Evolutionary conservation across 2,329 filamentous ascomycete species (phyloP).

Genomic region (Malbranchea zuffiana): DNA sequence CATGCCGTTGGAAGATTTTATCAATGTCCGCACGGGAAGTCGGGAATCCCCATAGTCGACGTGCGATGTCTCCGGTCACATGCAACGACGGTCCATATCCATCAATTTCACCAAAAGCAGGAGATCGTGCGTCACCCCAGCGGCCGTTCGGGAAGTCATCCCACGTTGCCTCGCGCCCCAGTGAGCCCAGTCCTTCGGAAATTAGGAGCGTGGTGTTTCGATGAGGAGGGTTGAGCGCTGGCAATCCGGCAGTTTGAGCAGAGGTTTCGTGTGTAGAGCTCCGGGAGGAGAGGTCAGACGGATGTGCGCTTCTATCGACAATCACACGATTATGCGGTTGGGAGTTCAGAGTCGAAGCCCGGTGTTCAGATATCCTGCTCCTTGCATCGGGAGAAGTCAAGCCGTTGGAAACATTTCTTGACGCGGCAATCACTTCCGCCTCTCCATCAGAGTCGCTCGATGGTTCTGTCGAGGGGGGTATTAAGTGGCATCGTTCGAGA

Average conservation of each 20-base stretch:
- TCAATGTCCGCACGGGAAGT: slow-evolving; percentile 61
- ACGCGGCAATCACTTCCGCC: slow-evolving; percentile 33
- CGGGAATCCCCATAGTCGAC: slow-evolving; percentile 76
- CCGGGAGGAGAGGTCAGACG: slow-evolving; percentile 25
- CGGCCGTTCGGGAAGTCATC: slow-evolving; percentile 95
- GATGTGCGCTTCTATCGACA: slow-evolving; percentile 46
- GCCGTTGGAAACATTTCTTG: slow-evolving; percentile 20
- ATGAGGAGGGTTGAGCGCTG: slow-evolving; percentile 54
- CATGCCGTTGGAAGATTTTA: slow-evolving; percentile 66
- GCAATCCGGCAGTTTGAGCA: slow-evolving; percentile 67
- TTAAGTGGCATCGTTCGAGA: slow-evolving; percentile 72
- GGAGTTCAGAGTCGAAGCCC: slow-evolving; percentile 69
- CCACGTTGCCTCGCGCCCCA: slow-evolving; percentile 94
- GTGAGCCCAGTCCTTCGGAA: slow-evolving; percentile 78
- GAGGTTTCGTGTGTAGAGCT: slow-evolving; percentile 51
- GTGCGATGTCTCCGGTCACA: slow-evolving; percentile 73
- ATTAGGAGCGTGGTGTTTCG: slow-evolving; percentile 82
- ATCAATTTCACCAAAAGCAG: slow-evolving; percentile 91
- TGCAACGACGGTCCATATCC: slow-evolving; percentile 96
- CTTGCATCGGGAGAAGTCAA: slow-evolving; percentile 18
- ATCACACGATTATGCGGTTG: slow-evolving; percentile 83
- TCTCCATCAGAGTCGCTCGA: slow-evolving; percentile 38
- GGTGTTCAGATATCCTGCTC: slow-evolving; percentile 36
- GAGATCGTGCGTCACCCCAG: slow-evolving; percentile 86
- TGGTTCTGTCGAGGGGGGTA: slow-evolving; percentile 43